Conservation (phyloP, 257 asterid species). For the Prunella vulgaris region DNA sequence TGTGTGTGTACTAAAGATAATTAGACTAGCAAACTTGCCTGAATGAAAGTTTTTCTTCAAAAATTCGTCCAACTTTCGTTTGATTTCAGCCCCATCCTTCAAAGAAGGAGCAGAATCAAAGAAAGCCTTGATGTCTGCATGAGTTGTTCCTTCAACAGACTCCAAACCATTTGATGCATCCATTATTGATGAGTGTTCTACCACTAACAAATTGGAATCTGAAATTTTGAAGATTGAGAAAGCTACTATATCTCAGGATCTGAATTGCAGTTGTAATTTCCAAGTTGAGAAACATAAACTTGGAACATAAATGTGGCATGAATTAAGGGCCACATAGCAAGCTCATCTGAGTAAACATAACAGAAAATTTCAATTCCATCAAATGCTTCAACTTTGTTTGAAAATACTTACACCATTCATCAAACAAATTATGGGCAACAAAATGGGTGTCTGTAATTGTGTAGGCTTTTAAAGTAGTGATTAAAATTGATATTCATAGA, state of each 20-base stretch:
- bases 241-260: too few relatives aligned
- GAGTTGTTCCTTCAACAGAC: slow-evolving; percentile 34
- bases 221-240: slow-evolving; percentile 17
- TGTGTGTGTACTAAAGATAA: neutral
- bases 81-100: slow-evolving; percentile 51
- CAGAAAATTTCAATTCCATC: neutral
- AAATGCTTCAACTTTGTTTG: neutral
- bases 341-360: neutral
- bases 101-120: slow-evolving; percentile 87
- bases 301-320: neutral
- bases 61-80: slow-evolving; percentile 47
- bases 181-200: slow-evolving; percentile 12
- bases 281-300: neutral
- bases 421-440: slow-evolving; percentile 11
- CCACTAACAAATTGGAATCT: neutral
- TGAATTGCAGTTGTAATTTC: too few relatives aligned
- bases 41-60: slow-evolving; percentile 29
- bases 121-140: slow-evolving; percentile 53
- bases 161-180: slow-evolving; percentile 13
- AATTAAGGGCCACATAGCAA: neutral
- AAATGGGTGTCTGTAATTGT: neutral
- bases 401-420: slow-evolving; percentile 1
- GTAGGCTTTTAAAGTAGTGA: too few relatives aligned
- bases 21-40: slow-evolving; percentile 35
- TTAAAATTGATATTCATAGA: too few relatives aligned